Conservation (phyloP, 345 rosid genomes). For the Eucalyptus regnans region DNA sequence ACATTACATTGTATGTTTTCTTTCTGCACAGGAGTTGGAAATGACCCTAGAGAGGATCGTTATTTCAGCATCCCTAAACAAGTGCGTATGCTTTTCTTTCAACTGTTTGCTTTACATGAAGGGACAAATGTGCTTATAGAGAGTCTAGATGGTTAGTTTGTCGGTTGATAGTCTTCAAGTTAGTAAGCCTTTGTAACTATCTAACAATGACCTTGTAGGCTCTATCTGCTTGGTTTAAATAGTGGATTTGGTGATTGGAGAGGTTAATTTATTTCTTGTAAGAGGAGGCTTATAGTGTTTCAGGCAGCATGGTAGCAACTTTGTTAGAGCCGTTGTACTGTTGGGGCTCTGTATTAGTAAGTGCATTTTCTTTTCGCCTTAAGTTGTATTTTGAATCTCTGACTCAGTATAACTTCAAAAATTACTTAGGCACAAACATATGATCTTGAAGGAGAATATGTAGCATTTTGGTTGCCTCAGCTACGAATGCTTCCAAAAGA, state of each 20-base stretch:
- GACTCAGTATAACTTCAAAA: no score
- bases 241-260: neutral
- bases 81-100: conserved; percentile 11
- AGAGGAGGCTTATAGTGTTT: neutral
- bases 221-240: neutral
- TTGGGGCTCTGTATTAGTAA: neutral
- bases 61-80: conserved; percentile 91
- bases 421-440: conserved; percentile 55
- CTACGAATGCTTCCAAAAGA: conserved; percentile 47
- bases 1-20: neutral
- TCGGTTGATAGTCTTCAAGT: neutral
- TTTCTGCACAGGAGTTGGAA: conserved; percentile 53
- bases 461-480: conserved; percentile 67
- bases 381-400: neutral
- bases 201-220: neutral
- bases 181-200: neutral
- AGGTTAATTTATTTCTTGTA: neutral
- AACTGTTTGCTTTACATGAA: neutral
- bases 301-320: neutral
- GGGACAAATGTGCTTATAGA: neutral
- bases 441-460: conserved; percentile 76
- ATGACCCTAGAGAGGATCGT: conserved; percentile 88
- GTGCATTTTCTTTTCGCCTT: neutral
- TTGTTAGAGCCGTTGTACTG: neutral
- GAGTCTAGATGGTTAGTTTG: neutral